Conservation (phyloP, 2,329 filamentous ascomycete species). For the Blastomyces silverae region DNA sequence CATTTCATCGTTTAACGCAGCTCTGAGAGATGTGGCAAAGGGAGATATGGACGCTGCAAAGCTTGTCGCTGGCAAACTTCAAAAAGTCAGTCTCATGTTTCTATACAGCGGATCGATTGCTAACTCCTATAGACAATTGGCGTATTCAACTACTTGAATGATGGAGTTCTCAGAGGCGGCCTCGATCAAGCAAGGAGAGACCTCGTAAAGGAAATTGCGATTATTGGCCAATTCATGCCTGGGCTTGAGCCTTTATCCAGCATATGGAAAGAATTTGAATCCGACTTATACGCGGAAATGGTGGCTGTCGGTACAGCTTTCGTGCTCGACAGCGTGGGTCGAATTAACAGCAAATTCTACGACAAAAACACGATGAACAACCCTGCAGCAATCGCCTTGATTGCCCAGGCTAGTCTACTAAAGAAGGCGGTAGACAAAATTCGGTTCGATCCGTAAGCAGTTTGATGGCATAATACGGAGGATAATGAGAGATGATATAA, state of each 20-base stretch:
- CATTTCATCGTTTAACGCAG: background rate
- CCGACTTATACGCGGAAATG: background rate
- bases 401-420: background rate
- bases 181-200: constrained; percentile 7
- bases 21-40: background rate
- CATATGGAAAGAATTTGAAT: constrained; percentile 7
- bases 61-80: background rate
- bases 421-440: background rate
- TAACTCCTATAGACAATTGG: constrained; percentile 3
- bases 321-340: background rate
- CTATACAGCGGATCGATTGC: background rate
- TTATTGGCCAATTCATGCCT: constrained; percentile 4
- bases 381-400: background rate
- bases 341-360: constrained; percentile 5
- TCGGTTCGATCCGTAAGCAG: background rate
- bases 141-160: constrained; percentile 6
- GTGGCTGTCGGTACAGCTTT: background rate
- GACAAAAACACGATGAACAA: background rate
- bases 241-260: background rate
- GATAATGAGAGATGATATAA: background rate
- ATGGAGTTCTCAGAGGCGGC: background rate
- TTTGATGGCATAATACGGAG: background rate
- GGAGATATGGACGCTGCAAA: constrained; percentile 6
- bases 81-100: constrained; percentile 1
- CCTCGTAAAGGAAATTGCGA: background rate